Base-by-base conservation (phyloP, 2,329 filamentous ascomycete genomes). In the Colletotrichum tofieldiae region DNA sequence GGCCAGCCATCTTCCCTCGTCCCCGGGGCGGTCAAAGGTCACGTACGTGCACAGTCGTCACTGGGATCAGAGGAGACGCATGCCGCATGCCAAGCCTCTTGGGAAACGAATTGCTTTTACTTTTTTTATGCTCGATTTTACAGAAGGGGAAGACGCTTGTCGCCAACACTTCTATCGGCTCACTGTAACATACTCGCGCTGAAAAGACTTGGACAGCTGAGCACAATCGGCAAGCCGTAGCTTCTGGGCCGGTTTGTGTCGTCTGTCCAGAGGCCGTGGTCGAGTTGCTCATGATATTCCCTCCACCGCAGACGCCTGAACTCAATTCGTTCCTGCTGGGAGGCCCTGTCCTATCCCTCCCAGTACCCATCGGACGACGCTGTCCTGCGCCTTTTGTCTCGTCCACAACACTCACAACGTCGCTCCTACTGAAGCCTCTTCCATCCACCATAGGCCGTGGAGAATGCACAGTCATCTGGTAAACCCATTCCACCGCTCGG, bases 381-480 rank as follows among this genome's bases (percentile, higher is more conserved):
- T 59, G 41, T 64, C 65, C 65, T 29, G 39, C 65, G 51, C 43
- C 37, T 58, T 47, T 68, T 47, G 16, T 52, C 43, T 43, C 58
- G 41, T 41, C 51, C 35, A 26, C 45, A 35, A 32, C 41, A 16
- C 55, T 39, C 56, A 43, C 65, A 43, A 41, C 20, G 23, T 41
- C n/a, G 14, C 32, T 49, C 39, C 52, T 58, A 59, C 39, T 49
- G 70, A n/a, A 72, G 35, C 47, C 55, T 64, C 54, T 49, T 43
- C 70, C 65, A 72, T 43, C 59, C 60, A 23, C 39, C 29, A 26
- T 37, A 26, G 23, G 37, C 70, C 54, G 52, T 70, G n/a, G 65
- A 72, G n/a, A 69, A 58, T 23, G 59, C 69, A 37, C 47, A 26
- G 18, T 69, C 20, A 47, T 72, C 69, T 16, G 54, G 69, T 16